These are phyloP conservation scores for Phialocephala sp. DNA, from an alignment of 2,329 filamentous ascomycete species.

Conservation along the genomic window DNA sequence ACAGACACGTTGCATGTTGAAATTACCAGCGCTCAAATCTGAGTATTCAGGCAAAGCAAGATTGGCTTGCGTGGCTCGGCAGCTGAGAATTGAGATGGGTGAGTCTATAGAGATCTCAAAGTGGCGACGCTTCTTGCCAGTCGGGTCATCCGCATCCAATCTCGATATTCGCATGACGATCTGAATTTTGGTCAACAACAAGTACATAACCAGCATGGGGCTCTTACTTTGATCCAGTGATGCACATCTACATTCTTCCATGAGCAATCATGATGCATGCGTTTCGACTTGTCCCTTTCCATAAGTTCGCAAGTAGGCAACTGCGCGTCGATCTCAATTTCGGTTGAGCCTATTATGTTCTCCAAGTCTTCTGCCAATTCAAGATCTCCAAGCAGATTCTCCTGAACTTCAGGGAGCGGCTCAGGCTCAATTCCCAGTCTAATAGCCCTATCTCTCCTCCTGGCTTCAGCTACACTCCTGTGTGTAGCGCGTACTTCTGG, in stretches of 20 bases:
- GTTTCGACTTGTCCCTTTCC: conserved; percentile 64
- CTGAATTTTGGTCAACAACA: conserved; percentile 47
- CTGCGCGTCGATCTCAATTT: conserved; percentile 78
- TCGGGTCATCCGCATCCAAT: conserved; percentile 65
- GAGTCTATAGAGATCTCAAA: conserved; percentile 82
- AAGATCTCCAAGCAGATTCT: conserved; percentile 67
- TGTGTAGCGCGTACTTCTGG: conserved; percentile 49
- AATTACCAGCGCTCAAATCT: conserved; percentile 52
- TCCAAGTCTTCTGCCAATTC: conserved; percentile 56
- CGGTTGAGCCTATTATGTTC: conserved; percentile 64
- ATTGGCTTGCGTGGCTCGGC: conserved; percentile 73
- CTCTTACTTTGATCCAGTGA: conserved; percentile 76
- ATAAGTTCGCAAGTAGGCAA: conserved; percentile 72
- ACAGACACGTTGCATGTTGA: conserved; percentile 54
- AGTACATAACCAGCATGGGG: not conserved
- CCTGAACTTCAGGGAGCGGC: conserved; percentile 47
- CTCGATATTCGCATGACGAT: conserved; percentile 78
- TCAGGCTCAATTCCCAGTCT: conserved; percentile 54
- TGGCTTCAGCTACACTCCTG: conserved; percentile 41
- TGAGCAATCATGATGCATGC: conserved; percentile 73
- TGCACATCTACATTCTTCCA: conserved; percentile 77
- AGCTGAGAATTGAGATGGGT: conserved; percentile 76
- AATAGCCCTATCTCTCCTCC: conserved; percentile 55
- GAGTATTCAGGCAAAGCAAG: conserved; percentile 72
- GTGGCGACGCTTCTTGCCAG: conserved; percentile 64